A percentile compares a stretch with the other conserved stretches of the same genome.
Conservation (phyloP, 495 filamentous ascomycete species). For the Aspergillus carlsbadensis region DNA sequence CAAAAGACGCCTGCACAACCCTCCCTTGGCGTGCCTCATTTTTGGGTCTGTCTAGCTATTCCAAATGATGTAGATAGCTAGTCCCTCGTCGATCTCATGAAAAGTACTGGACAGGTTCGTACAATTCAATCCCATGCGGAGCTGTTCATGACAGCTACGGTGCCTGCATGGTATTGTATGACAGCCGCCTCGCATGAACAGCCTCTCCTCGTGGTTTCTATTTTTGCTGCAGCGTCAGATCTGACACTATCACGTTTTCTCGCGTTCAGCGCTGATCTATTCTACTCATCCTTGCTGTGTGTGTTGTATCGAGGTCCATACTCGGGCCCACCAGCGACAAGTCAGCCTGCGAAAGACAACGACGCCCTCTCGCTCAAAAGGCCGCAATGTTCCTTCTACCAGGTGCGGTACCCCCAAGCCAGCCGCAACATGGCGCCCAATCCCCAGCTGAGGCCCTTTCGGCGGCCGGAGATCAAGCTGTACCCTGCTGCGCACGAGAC, state of each 20-base stretch:
- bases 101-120: no score
- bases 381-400: neutral
- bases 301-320: constrained; percentile 5
- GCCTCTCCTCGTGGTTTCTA: neutral
- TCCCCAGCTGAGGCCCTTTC: neutral
- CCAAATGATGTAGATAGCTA: no score
- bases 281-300: neutral
- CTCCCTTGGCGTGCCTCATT: no score
- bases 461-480: neutral
- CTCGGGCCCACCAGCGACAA: neutral
- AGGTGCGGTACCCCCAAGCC: no score
- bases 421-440: neutral
- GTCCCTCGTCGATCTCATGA: no score
- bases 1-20: no score
- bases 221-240: neutral
- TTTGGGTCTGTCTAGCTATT: no score
- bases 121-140: no score
- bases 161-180: neutral
- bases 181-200: neutral
- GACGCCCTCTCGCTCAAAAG: neutral
- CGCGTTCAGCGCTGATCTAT: neutral
- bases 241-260: neutral
- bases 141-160: neutral
- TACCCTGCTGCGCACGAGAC: neutral
- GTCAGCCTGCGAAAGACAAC: neutral